Evolutionary conservation across 148 eudicot species (phyloP), one percentile per base, ranked within the genome.

Genomic region (Oxyria digyna): DNA sequence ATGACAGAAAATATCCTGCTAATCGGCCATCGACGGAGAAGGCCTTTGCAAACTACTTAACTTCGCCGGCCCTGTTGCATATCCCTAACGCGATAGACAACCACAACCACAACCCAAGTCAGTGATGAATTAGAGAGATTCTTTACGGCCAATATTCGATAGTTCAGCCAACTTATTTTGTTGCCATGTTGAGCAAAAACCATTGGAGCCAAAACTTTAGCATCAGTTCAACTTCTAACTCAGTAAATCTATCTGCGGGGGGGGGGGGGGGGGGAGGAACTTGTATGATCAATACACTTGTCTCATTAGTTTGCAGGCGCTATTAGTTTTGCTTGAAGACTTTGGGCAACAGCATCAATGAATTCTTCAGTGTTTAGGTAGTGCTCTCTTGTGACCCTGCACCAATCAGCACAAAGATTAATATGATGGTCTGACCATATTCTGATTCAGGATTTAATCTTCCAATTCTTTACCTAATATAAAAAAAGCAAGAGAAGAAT

Each of bases 341-440:
- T 80, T 43, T 81, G 77, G 37, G 83, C 85, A 26, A 87, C 89
- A 69, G 85, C 81, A 54, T 83, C 87, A 31, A 87, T 87, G 68
- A 87, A 87, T 69, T 87, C 89, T 76, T 83, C 85, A 8, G 92
- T 87, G 72, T 78, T 87, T 72, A 85, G 72, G 76, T 87, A 85
- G 21, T 41, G 59, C 48, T 83, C 92, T 74, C 92, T 78, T 32
- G 84, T 67, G 20, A 75, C 85, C 92, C 92, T 87, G 82, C 78
- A 62, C 7, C 15, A 35, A 35, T 66, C 42, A 20, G 14, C 14
- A 62, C 8, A 74, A 54, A 48, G 24, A 46, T 18, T 14, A 49
- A 71, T n/a, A n/a, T n/a, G n/a, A n/a, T n/a, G 27, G 49, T 32
- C 15, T 13, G 67, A 46, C 32, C 62, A 11, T 20, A 2, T 54